Evolutionary conservation across 805 yeast species (phyloP), one percentile per base, ranked within the genome.

Genomic region (Saccharomycopsis lassenensis): DNA sequence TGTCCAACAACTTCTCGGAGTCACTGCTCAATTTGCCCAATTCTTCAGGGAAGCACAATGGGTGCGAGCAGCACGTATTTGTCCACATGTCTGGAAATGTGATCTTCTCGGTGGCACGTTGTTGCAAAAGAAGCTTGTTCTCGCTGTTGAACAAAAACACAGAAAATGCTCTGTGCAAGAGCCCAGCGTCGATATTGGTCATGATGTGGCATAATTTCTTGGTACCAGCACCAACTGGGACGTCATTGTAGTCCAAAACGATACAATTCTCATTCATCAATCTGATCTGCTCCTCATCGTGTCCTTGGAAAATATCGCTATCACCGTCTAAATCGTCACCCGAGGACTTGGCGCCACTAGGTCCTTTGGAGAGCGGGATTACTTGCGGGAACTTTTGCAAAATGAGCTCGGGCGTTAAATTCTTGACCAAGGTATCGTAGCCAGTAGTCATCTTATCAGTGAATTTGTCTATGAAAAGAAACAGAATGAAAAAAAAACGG

Each of bases 71-170:
- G 61, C 99, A 91, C 2, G 99, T 91, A 57, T 91, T 91, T 18
- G 99, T 91, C 99, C 99, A 91, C 79, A 87, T 76, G 40, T 75
- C 75, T 1, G 97, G 94, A 59, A 91, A 91, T 1, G 99, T 91
- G 61, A 91, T 91, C 58, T 91, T 91, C 56, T 91, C 97, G 33
- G 77, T 75, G 0, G 99, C 97, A 49, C 99, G 75, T 62, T 89
- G 96, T 62, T 91, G 99, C 48, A 91, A 65, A 40, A 91, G 66
- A 44, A 91, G 67, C 58, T 80, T 69, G 41, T 76, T 75, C 30
- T 82, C 72, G 16, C 71, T 71, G 56, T 86, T 79, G 64, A 91
- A 91, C 37, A 89, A 61, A 50, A 91, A 91, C n/a, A 87, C 95
- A 18, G 95, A 83, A 55, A 91, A 91, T 0, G 97, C 97, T 48